phyloP scores from a whole-genome alignment of 2,329 filamentous ascomycete genomes.

The Thelonectria olida region DNA sequence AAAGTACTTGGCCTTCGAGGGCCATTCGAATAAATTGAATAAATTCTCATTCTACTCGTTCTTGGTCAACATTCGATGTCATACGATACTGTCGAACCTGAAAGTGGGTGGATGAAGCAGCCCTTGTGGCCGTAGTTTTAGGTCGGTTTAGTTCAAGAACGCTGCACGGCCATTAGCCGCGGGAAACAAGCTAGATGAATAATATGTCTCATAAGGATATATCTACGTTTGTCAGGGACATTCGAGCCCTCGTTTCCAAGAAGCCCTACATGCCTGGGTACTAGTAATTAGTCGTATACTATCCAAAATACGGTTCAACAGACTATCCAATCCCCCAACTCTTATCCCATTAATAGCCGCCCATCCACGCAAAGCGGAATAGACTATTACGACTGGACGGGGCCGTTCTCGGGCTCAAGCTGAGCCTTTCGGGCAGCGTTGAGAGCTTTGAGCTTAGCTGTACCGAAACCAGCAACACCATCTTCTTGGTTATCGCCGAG shows the following conservation, averaged over 20 bases:
- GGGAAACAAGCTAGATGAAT: neutral
- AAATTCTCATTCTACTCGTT: too few species aligned
- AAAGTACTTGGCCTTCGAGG: too few species aligned
- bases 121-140: neutral
- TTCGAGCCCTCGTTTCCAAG: neutral
- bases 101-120: neutral
- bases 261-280: too few species aligned
- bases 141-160: neutral
- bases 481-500: slow-evolving; percentile 85
- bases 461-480: slow-evolving; percentile 83
- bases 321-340: too few species aligned
- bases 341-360: too few species aligned
- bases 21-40: too few species aligned
- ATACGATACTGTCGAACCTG: neutral
- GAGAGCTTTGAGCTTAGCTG: slow-evolving; percentile 80
- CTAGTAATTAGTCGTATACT: too few species aligned
- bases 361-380: neutral
- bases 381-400: neutral
- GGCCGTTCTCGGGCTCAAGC: slow-evolving; percentile 42
- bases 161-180: too few species aligned
- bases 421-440: slow-evolving; percentile 60
- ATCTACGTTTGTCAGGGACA: neutral
- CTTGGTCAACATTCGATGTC: too few species aligned
- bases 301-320: too few species aligned
- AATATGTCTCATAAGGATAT: neutral